Conservation (phyloP, 768 basidiomycete species). For the Amanita thiersii region DNA sequence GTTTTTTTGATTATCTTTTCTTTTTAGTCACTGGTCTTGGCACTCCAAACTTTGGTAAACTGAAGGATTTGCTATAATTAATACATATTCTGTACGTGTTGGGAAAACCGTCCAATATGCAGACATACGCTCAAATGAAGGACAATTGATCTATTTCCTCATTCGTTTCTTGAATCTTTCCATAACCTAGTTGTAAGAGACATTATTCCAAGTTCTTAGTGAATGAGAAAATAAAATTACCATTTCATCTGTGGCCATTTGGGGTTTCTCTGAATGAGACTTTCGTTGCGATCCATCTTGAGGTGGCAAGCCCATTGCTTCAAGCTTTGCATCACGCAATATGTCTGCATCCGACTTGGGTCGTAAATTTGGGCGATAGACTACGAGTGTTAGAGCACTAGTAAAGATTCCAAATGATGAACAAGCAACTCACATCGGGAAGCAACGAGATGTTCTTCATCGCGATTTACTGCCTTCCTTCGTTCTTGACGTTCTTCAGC, state of each 20-base stretch:
- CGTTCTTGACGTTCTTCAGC: constrained; percentile 63
- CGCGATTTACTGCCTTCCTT: constrained; percentile 39
- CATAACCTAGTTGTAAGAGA: constrained; percentile 54
- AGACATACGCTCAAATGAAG: background rate
- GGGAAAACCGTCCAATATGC: constrained; percentile 1
- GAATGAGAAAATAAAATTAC: constrained; percentile 31
- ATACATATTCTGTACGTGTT: too few species aligned
- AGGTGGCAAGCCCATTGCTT: constrained; percentile 72
- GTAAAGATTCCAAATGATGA: background rate
- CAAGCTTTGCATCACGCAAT: constrained; percentile 77
- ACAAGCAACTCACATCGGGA: constrained; percentile 66
- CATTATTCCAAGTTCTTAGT: constrained; percentile 1
- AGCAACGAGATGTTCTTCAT: constrained; percentile 81
- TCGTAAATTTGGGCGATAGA: constrained; percentile 77
- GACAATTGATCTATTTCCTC: constrained; percentile 42
- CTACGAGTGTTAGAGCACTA: constrained; percentile 26
- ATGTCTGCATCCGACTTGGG: constrained; percentile 86
- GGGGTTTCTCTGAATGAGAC: constrained; percentile 49
- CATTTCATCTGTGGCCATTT: constrained; percentile 88
- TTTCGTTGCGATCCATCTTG: constrained; percentile 40
- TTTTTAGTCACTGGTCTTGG: constrained; percentile 44
- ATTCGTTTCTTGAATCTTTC: constrained; percentile 97
- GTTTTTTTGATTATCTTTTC: background rate
- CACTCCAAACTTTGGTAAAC: constrained; percentile 42
- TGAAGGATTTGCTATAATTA: constrained; percentile 28